Evolutionary conservation across 192 early-diverging fungal species (phyloP), one percentile per base, ranked within the genome.

Genomic region (Phycomyces blakesleeanus): DNA sequence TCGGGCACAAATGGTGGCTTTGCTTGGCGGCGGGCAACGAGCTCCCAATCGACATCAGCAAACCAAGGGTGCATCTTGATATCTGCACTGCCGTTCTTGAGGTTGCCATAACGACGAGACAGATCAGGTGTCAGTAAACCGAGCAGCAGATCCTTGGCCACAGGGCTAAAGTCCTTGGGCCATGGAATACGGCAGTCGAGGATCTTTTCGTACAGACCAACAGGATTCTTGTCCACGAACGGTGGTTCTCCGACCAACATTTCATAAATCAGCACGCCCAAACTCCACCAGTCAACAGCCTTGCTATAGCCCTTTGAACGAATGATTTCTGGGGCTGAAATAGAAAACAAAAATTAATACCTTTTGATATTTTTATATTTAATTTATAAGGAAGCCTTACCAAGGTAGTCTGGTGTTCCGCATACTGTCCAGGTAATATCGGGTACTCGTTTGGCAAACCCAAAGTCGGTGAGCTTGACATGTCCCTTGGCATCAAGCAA

Each of bases 391-490:
- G n/a, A n/a, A n/a, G n/a, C n/a, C 39, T 15, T 59, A 59, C 57
- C 57, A 20, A 59, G 24, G 40, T 63, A 63, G 25, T 98, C 96
- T 1, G 96, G 96, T 1, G 96, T 96, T 8, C 96, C 96, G 2
- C 89, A 68, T 18, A 90, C 76, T 5, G 82, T 75, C 61, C 75
- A 79, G 24, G 76, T 81, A 10, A 64, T 74, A 24, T 71, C 66
- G 6, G 66, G 64, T 51, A 76, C 70, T 14, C 67, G 71, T 16
- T 75, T 73, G 18, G 93, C 94, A 5, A 97, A 81, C 6, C 95
- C 95, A 91, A 97, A 97, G 67, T 97, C 95, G 11, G 92, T 94
- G 55, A 96, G 70, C 69, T 96, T 96, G 74, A 95, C 87, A 68
- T 96, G 94, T 0, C 94, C 94, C 51, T 93, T 87, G 29, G 84